phyloP scores from a whole-genome alignment of 2,329 filamentous ascomycete genomes.

The Venturia nashicola region DNA sequence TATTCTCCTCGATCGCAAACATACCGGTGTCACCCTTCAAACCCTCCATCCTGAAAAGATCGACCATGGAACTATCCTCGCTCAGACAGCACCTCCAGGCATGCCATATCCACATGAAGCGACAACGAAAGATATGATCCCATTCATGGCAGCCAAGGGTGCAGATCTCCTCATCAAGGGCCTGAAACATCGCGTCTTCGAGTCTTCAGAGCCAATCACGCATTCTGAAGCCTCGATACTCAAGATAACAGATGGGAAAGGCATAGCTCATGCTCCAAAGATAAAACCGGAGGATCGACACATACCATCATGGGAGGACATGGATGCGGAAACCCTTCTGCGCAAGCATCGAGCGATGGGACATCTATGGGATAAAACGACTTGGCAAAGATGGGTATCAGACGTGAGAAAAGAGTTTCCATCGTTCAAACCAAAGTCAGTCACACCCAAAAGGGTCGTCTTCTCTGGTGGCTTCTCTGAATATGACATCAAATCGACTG shows the following conservation, averaged over 20 bases:
- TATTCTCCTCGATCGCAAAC: constrained; percentile 48
- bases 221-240: constrained; percentile 15
- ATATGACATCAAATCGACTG: not conserved
- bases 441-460: not conserved
- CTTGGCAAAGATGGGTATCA: not conserved
- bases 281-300: constrained; percentile 30
- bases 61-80: constrained; percentile 65
- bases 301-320: not conserved
- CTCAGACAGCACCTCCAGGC: constrained; percentile 46
- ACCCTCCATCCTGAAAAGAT: constrained; percentile 68
- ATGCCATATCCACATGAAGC: constrained; percentile 24
- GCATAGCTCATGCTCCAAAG: constrained; percentile 54
- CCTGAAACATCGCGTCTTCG: not conserved
- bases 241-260: constrained; percentile 13
- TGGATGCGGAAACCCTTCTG: not conserved
- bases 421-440: not conserved
- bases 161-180: constrained; percentile 5
- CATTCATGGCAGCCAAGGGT: constrained; percentile 25
- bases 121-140: not conserved
- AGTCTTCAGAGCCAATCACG: constrained; percentile 18
- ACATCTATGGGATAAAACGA: constrained; percentile 2
- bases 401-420: not conserved
- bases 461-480: not conserved
- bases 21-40: constrained; percentile 73
- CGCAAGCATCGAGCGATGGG: not conserved